A percentile compares a stretch with the other conserved stretches of the same genome.
phyloP scores from a whole-genome alignment of 2,329 filamentous ascomycete genomes.

The Fusarium pilosicola region DNA sequence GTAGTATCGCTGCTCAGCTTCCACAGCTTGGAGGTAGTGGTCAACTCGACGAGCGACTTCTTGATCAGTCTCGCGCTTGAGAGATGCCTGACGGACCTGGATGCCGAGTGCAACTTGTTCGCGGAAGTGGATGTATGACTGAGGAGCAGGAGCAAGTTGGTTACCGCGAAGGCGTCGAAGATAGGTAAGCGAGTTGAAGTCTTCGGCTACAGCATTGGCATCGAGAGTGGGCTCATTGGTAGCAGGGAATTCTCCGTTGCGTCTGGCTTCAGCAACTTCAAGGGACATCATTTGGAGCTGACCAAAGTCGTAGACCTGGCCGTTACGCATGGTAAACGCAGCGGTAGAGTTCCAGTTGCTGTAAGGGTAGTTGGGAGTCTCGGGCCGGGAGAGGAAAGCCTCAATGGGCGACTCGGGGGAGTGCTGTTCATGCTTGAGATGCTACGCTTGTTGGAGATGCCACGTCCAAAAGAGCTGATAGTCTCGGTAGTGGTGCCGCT shows the following conservation, averaged over 20 bases:
- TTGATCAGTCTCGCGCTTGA: slow-evolving; percentile 23
- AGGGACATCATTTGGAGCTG: slow-evolving; percentile 48
- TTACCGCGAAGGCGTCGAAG: slow-evolving; percentile 45
- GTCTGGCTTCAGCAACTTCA: slow-evolving; percentile 46
- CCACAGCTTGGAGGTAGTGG: slow-evolving; percentile 41
- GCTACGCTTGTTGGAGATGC: neutral
- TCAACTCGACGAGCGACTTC: slow-evolving; percentile 41
- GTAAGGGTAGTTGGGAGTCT: neutral
- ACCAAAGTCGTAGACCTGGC: slow-evolving; percentile 11
- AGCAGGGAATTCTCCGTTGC: slow-evolving; percentile 46
- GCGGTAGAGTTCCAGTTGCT: neutral
- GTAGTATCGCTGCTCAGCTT: slow-evolving; percentile 39
- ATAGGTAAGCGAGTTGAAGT: slow-evolving; percentile 45
- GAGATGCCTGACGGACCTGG: slow-evolving; percentile 47
- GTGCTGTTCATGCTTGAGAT: neutral
- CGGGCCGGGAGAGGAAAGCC: slow-evolving; percentile 2
- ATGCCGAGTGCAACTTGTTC: slow-evolving; percentile 50
- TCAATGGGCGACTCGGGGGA: slow-evolving; percentile 23
- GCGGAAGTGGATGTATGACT: slow-evolving; percentile 40
- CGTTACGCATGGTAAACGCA: neutral
- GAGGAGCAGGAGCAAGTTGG: slow-evolving; percentile 7
- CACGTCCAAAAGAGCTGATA: neutral
- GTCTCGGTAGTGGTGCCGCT: neutral
- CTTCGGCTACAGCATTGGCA: slow-evolving; percentile 43
- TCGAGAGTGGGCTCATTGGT: slow-evolving; percentile 45